Conservation (phyloP, 805 yeast genomes). For the Barnettozyma californica region DNA sequence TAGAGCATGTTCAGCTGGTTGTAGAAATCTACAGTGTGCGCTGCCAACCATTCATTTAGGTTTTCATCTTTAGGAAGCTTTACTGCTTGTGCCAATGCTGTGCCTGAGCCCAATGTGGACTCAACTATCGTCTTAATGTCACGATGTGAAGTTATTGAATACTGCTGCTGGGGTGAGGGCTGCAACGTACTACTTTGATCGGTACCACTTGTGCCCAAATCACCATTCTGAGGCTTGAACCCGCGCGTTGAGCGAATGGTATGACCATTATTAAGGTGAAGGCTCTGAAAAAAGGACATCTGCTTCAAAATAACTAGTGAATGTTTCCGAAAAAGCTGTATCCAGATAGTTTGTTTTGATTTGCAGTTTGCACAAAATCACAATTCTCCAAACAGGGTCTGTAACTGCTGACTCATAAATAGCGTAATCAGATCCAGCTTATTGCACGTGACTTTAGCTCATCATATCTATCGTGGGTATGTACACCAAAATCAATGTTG, state of each 20-base stretch:
- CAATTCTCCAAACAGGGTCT: neutral
- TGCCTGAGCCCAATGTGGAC: conserved; percentile 89
- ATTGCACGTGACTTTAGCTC: conserved; percentile 9
- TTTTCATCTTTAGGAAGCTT: conserved; percentile 91
- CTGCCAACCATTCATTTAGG: conserved; percentile 91
- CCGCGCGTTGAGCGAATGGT: conserved; percentile 43
- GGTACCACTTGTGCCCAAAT: neutral
- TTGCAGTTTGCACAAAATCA: neutral
- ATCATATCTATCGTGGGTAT: neutral
- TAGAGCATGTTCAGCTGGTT: conserved; percentile 95
- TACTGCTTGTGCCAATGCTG: conserved; percentile 88
- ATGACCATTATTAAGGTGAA: conserved; percentile 41
- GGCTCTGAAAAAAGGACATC: conserved; percentile 29
- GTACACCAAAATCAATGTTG: neutral
- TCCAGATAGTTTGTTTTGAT: neutral
- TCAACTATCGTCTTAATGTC: conserved; percentile 88
- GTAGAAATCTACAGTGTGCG: conserved; percentile 95
- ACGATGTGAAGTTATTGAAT: conserved; percentile 45
- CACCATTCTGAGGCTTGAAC: conserved; percentile 26
- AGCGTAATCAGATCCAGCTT: neutral
- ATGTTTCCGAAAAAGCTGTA: neutral
- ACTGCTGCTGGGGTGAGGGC: neutral
- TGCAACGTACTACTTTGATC: neutral
- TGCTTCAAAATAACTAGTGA: neutral
- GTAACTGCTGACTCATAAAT: too few relatives aligned